Evolutionary conservation across 805 yeast genomes (phyloP), one percentile per base, ranked within the genome.

Genomic region (Priceomyces medius): DNA sequence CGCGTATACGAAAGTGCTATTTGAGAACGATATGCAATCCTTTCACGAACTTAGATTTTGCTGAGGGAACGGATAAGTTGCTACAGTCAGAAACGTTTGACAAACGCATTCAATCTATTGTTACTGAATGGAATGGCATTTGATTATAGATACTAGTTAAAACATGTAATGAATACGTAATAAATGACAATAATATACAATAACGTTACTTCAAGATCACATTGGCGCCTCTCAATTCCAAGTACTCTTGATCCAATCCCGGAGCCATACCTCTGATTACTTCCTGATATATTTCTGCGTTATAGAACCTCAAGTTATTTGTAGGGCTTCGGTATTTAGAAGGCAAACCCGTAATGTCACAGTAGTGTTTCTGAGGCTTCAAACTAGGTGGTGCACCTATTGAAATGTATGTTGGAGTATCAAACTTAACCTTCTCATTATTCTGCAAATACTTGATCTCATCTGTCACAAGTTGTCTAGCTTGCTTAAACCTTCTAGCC

Each of bases 171-270:
- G 24, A 21, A 21, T 21, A 6, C 24, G n/a, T n/a, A 21, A 21
- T 21, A 21, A 7, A 21, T 20, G 38, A 35, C 29, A 35, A 20
- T 4, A 13, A 13, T 18, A 21, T 16, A 10, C 19, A 17, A 9
- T 3, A 16, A 14, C 9, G 12, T 40, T 48, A 70, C 58, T 85
- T 81, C 59, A 90, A 71, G 7, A 91, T 79, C 13, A 90, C 88
- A 58, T 91, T 86, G 29, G 96, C 98, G 40, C 86, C 88, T 52
- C 98, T 75, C 45, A 91, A 68, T 49, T 85, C 85, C 56, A 91
- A 70, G 59, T 89, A 91, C 61, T 89, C 95, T 64, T 91, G 98
- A 63, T 91, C 97, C 20, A 85, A 85, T 18, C 97, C 96, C 2
- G 95, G 87, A 1, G 89, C 83, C 81, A 91, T 79, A 47, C 80